A percentile compares a stretch with the other conserved stretches of the same genome.
phyloP scores from a whole-genome alignment of 176 grass and related monocot genomes.

The Panicum miliaceum region DNA sequence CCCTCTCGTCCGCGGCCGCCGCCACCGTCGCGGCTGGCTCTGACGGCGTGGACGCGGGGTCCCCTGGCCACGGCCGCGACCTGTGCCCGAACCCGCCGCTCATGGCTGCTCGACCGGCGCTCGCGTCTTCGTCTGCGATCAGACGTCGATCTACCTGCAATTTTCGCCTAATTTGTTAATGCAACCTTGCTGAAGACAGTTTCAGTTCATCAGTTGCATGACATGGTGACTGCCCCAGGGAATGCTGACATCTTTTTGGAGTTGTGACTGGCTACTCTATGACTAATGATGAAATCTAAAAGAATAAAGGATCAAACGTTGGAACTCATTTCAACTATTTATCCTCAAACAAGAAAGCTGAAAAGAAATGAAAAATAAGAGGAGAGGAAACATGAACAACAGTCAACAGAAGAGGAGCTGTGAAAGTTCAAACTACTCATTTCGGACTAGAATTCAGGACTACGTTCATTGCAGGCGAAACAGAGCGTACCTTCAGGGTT shows the following conservation, averaged over 20 bases:
- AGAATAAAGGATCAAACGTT: slow-evolving; percentile 11
- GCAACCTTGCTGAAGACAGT: neutral
- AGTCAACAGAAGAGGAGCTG: neutral
- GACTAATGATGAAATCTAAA: neutral
- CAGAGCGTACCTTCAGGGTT: slow-evolving; percentile 24
- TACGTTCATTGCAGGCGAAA: slow-evolving; percentile 13
- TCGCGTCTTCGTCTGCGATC: neutral
- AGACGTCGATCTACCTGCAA: slow-evolving; percentile 21
- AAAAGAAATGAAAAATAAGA: neutral
- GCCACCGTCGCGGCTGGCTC: slow-evolving; percentile 20
- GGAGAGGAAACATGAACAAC: slow-evolving; percentile 7
- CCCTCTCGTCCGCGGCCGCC: slow-evolving; percentile 37
- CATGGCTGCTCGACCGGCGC: slow-evolving; percentile 42
- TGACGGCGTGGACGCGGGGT: slow-evolving; percentile 44
- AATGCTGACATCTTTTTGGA: neutral
- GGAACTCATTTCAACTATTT: neutral
- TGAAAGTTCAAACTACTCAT: neutral
- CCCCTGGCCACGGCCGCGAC: slow-evolving; percentile 62
- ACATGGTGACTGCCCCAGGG: neutral
- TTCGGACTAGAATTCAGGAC: too few species aligned
- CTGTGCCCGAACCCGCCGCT: slow-evolving; percentile 62
- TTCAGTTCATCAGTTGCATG: neutral
- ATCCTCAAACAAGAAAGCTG: neutral
- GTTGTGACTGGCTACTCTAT: neutral
- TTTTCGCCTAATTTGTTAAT: slow-evolving; percentile 8